phyloP scores from a whole-genome alignment of 108 stramenopile genomes.

The Pseudonitzschia multiseries region DNA sequence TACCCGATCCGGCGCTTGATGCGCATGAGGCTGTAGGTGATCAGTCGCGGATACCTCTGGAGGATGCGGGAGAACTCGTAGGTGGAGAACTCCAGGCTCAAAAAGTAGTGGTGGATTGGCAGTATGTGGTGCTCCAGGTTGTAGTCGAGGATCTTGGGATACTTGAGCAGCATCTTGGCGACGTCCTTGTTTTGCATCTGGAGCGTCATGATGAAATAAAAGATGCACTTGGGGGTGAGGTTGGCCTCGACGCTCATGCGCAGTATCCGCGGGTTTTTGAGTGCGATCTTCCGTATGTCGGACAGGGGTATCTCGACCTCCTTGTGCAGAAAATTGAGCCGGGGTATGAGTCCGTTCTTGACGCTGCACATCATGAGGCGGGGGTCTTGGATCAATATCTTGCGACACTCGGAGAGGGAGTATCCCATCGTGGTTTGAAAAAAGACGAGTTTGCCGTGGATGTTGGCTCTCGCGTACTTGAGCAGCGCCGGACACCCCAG shows the following conservation, averaged over 20 bases:
- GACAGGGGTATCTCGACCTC: slow-evolving; percentile 59
- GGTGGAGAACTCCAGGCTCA: slow-evolving; percentile 58
- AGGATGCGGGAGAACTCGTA: slow-evolving; percentile 61
- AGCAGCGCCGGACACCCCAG: slow-evolving; percentile 63
- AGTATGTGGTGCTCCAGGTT: slow-evolving; percentile 68
- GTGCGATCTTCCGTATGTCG: slow-evolving; percentile 49
- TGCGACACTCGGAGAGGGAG: slow-evolving; percentile 43
- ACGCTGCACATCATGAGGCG: slow-evolving; percentile 57
- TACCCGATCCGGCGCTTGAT: slow-evolving; percentile 74
- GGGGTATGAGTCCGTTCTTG: slow-evolving; percentile 60
- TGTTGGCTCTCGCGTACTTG: slow-evolving; percentile 58
- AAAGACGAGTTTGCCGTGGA: slow-evolving; percentile 59
- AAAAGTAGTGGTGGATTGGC: slow-evolving; percentile 66
- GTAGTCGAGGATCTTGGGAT: slow-evolving; percentile 74
- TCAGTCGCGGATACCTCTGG: slow-evolving; percentile 64
- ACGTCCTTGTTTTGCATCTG: slow-evolving; percentile 56
- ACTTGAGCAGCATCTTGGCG: slow-evolving; percentile 52
- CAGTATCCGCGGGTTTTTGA: slow-evolving; percentile 64
- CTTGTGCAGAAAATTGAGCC: slow-evolving; percentile 53
- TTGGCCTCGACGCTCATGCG: slow-evolving; percentile 71
- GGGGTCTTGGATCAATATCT: slow-evolving; percentile 55
- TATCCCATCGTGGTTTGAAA: slow-evolving; percentile 63
- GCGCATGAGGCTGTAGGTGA: slow-evolving; percentile 64
- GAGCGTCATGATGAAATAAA: slow-evolving; percentile 72
- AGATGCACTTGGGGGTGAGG: slow-evolving; percentile 70